A percentile compares a stretch with the other conserved stretches of the same genome.
These are phyloP conservation scores for Adiantum capillusveneris DNA, from an alignment of 75 land plant species.

Conservation along the genomic window DNA sequence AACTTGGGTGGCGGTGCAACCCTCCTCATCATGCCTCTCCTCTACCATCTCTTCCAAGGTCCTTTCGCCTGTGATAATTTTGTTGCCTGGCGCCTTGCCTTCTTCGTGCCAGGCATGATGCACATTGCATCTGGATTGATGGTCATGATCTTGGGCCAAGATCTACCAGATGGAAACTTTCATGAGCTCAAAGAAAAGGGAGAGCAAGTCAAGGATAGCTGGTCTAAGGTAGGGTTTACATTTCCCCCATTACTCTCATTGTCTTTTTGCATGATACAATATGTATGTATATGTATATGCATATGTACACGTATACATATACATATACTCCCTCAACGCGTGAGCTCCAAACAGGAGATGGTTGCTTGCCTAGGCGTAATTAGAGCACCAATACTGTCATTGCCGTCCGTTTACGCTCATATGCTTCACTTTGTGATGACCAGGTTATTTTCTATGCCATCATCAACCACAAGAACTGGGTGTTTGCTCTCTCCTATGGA, in stretches of 20 bases:
- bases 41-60: slow-evolving; percentile 41
- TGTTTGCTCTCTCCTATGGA: slow-evolving; percentile 59
- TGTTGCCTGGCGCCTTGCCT: slow-evolving; percentile 65
- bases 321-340: too few relatives aligned
- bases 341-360: too few relatives aligned
- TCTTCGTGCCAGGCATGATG: slow-evolving; percentile 57
- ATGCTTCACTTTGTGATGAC: too few relatives aligned
- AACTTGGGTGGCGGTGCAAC: slow-evolving; percentile 89
- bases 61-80: slow-evolving; percentile 33
- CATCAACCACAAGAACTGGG: slow-evolving; percentile 63
- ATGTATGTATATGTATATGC: too few relatives aligned
- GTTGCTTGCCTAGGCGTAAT: too few relatives aligned
- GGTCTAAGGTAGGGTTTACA: slow-evolving; percentile 37
- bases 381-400: too few relatives aligned
- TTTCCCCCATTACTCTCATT: too few relatives aligned
- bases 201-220: slow-evolving; percentile 48
- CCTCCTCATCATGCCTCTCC: slow-evolving; percentile 74
- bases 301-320: too few relatives aligned
- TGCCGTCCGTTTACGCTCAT: too few relatives aligned
- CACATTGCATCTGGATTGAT: slow-evolving; percentile 51
- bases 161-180: slow-evolving; percentile 71
- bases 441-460: slow-evolving; percentile 53
- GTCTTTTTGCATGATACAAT: too few relatives aligned
- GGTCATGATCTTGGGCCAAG: slow-evolving; percentile 64
- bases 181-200: slow-evolving; percentile 49